Conservation (phyloP, 352 stramenopile genomes). For the Phytophthora citricola region DNA sequence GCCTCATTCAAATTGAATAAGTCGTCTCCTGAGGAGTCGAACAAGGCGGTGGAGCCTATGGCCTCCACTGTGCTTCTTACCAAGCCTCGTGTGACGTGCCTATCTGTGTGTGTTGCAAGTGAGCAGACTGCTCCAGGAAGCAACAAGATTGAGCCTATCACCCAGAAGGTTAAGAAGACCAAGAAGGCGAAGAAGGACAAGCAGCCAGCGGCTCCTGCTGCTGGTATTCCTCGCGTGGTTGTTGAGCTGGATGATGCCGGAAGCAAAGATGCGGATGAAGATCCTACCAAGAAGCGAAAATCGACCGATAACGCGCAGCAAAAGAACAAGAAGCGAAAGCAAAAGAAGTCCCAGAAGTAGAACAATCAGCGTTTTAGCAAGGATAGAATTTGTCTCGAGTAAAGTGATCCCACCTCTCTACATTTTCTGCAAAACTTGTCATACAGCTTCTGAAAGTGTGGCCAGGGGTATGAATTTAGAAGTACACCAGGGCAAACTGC, state of each 20-base stretch:
- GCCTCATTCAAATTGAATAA: constrained; percentile 65
- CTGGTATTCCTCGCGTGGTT: constrained; percentile 62
- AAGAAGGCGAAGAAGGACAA: constrained; percentile 57
- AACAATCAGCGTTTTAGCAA: constrained; percentile 4
- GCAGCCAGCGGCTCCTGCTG: constrained; percentile 32
- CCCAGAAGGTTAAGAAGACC: constrained; percentile 37
- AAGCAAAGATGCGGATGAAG: constrained; percentile 22
- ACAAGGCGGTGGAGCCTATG: constrained; percentile 61
- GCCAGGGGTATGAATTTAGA: constrained; percentile 7
- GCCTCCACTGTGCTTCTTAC: constrained; percentile 72
- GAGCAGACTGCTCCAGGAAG: constrained; percentile 19
- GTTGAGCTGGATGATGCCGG: constrained; percentile 63
- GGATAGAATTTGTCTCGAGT: neutral
- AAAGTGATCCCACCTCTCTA: no score
- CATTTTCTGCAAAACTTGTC: no score
- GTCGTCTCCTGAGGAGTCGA: constrained; percentile 55
- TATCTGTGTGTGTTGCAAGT: constrained; percentile 66
- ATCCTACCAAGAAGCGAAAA: constrained; percentile 37
- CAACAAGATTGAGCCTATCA: constrained; percentile 19
- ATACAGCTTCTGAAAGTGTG: no score
- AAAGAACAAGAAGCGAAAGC: constrained; percentile 38
- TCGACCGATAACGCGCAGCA: constrained; percentile 8
- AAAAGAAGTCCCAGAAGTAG: constrained; percentile 39
- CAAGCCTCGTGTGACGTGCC: constrained; percentile 77
- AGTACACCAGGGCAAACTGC: constrained; percentile 1